Percentiles rank a stretch among this genome's conserved stretches.
Conservation (phyloP, 352 stramenopile genomes). For the Albugo laibachii region DNA sequence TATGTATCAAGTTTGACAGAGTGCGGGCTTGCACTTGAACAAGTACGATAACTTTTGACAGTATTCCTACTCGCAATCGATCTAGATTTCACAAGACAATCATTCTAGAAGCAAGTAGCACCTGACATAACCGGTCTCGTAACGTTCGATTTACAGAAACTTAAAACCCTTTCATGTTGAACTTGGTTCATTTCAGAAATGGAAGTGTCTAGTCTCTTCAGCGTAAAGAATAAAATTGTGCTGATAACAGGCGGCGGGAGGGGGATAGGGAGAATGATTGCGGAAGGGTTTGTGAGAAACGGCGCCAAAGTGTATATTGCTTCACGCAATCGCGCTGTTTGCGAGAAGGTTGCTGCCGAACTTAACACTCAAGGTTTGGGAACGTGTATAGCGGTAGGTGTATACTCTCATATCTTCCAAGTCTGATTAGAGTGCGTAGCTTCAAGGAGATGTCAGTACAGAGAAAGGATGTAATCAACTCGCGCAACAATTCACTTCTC, state of each 20-base stretch:
- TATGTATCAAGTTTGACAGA: too few species aligned
- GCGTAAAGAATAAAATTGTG: conserved; percentile 56
- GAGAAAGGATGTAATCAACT: conserved; percentile 67
- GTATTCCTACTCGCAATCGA: too few species aligned
- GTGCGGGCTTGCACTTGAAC: too few species aligned
- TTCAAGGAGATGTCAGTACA: conserved; percentile 55
- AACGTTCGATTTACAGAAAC: too few species aligned
- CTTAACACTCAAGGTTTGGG: conserved; percentile 33
- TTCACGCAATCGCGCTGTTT: conserved; percentile 69
- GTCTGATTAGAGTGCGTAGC: conserved; percentile 7
- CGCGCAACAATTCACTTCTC: conserved; percentile 51
- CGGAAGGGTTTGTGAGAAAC: conserved; percentile 81
- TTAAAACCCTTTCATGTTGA: too few species aligned
- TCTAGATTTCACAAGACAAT: too few species aligned
- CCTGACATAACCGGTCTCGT: too few species aligned
- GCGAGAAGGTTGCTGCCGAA: conserved; percentile 37
- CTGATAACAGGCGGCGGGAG: conserved; percentile 85
- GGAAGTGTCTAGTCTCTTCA: conserved; percentile 26
- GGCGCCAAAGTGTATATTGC: conserved; percentile 87
- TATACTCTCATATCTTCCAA: background rate
- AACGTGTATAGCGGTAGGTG: conserved; percentile 31
- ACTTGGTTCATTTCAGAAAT: conserved; percentile 5
- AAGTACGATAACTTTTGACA: too few species aligned
- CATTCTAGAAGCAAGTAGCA: too few species aligned
- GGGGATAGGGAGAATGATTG: conserved; percentile 93